These are phyloP conservation scores for Apocynum venetum DNA, from an alignment of 257 asterid genomes.

Conservation along the genomic window DNA sequence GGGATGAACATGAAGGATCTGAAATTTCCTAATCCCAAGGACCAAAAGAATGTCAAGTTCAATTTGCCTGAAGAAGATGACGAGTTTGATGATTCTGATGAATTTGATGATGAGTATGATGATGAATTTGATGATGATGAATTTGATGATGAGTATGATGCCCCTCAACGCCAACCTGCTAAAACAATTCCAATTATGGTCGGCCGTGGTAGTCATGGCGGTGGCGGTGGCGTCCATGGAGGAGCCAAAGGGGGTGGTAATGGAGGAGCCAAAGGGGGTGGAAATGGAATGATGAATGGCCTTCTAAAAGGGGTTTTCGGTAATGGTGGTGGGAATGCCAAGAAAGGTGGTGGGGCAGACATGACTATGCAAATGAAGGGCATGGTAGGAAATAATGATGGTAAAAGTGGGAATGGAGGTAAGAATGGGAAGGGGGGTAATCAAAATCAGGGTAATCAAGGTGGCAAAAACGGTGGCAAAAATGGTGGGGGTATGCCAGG, in stretches of 20 bases:
- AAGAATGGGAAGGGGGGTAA: slow-evolving; percentile 36
- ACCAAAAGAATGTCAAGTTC: slow-evolving; percentile 57
- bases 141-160: slow-evolving; percentile 35
- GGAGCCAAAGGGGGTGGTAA: slow-evolving; percentile 26
- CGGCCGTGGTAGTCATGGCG: slow-evolving; percentile 23
- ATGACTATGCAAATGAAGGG: slow-evolving; percentile 33
- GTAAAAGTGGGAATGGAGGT: slow-evolving; percentile 28
- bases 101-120: slow-evolving; percentile 32
- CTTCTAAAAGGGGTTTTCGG: slow-evolving; percentile 26
- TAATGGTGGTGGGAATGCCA: slow-evolving; percentile 28
- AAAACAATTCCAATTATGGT: slow-evolving; percentile 26
- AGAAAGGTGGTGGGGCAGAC: slow-evolving; percentile 46
- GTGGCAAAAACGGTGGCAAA: slow-evolving; percentile 27
- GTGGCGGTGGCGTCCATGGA: slow-evolving; percentile 20
- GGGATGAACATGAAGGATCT: slow-evolving; percentile 29
- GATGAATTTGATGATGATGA: slow-evolving; percentile 33
- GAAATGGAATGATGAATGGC: slow-evolving; percentile 28
- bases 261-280: slow-evolving; percentile 16
- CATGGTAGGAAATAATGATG: slow-evolving; percentile 31
- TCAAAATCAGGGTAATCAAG: slow-evolving; percentile 30
- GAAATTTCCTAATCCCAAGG: slow-evolving; percentile 37
- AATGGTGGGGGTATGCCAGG: slow-evolving; percentile 20
- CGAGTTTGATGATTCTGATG: slow-evolving; percentile 35
- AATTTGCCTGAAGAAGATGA: slow-evolving; percentile 43
- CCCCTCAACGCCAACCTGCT: slow-evolving; percentile 10